phyloP scores from a whole-genome alignment of 345 rosid genomes.

The Kandelia obovata region DNA sequence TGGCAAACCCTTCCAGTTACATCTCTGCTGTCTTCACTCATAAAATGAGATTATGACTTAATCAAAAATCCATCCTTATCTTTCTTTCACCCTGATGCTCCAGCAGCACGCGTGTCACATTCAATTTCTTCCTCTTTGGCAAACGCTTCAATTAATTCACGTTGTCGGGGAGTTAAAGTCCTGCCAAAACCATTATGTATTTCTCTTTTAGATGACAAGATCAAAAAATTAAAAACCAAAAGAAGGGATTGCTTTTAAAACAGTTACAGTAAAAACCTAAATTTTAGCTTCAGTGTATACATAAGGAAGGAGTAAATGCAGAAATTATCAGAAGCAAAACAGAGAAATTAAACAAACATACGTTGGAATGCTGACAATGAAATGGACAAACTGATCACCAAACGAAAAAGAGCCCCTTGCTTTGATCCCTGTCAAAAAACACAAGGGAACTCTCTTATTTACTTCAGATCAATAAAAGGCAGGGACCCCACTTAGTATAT shows the following conservation, averaged over 20 bases:
- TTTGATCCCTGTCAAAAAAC: slow-evolving; percentile 56
- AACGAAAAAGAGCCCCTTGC: slow-evolving; percentile 61
- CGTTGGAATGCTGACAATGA: slow-evolving; percentile 85
- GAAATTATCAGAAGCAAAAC: not conserved
- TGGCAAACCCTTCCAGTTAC: too few species aligned
- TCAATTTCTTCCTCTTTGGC: slow-evolving; percentile 91
- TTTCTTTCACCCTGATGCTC: too few species aligned
- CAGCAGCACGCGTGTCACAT: slow-evolving; percentile 32
- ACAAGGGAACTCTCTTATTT: too few species aligned
- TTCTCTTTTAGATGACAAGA: too few species aligned
- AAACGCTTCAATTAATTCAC: slow-evolving; percentile 88
- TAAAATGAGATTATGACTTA: not conserved
- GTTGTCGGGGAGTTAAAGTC: slow-evolving; percentile 71
- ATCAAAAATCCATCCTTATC: not conserved
- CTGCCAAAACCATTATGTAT: slow-evolving; percentile 29
- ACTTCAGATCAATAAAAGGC: too few species aligned
- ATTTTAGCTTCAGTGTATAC: too few species aligned
- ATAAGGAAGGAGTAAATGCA: not conserved
- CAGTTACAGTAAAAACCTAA: too few species aligned
- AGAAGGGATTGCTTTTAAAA: too few species aligned
- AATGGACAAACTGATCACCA: slow-evolving; percentile 93
- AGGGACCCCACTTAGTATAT: too few species aligned
- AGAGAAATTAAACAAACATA: slow-evolving; percentile 25
- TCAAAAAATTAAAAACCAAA: too few species aligned
- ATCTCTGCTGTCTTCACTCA: too few species aligned